Evolutionary conservation across 2,329 filamentous ascomycete species (phyloP), one percentile per base, ranked within the genome.

Genomic region (Chrysosporium queenslandicum): DNA sequence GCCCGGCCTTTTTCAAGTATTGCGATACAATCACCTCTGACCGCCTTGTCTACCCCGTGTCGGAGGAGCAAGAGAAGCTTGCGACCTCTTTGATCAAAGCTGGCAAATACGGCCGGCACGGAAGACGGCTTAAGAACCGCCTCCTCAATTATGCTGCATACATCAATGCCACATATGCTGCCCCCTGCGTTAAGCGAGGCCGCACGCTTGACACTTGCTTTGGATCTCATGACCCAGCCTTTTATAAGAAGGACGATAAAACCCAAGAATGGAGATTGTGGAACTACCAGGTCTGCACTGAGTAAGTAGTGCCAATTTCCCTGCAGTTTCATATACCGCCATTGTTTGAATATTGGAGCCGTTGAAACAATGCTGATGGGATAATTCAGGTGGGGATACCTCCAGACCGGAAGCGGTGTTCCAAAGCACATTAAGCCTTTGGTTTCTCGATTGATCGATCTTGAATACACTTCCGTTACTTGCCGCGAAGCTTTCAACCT

Each of bases 401-500:
- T 90, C 46, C 78, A 83, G 58, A 87, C 85, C 0, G 87, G 87
- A 45, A 82, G 80, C 3, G 79, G 82, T 23, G 81, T 82, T 0
- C 87, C 87, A 0, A 60, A 70, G 0, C 71, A 78, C 53, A 76
- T 81, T 50, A 75, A 83, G 1, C 83, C 87, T 0, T 67, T 94
- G 4, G 73, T 92, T 46, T 91, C 87, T 0, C 82, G 87, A 12
- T 74, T 81, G 2, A 73, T 87, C 32, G 78, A 82, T 56, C 60
- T 88, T 0, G 73, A 81, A 2, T 88, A 82, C 65, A 66, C 73
- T 2, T 79, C 78, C 0, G 66, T 76, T 2, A 72, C 82, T 59
- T 94, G 87, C 70, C 73, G 74, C 0, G 71, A 78, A 6, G 78
- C 79, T 0, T 94, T 89, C 74, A 83, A 84, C 68, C 81, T 90